Evolutionary conservation across 768 basidiomycete species (phyloP).

Genomic region (Epithele typhae): DNA sequence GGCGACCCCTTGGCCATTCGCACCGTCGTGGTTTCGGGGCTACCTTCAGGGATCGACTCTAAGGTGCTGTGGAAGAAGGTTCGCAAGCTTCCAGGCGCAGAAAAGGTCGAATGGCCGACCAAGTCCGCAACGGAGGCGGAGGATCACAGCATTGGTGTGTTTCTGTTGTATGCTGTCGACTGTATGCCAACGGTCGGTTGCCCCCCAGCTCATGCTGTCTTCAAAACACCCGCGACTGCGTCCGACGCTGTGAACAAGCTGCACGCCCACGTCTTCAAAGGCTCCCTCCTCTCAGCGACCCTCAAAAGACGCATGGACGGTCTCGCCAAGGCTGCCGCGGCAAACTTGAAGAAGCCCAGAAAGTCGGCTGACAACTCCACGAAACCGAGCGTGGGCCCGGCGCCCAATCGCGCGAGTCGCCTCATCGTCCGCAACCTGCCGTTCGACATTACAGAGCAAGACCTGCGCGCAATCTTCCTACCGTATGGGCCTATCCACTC

Average conservation of each 20-base stretch:
- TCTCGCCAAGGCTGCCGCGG: constrained; percentile 44
- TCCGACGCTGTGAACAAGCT: constrained; percentile 71
- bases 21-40: constrained; percentile 74
- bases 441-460: constrained; percentile 77
- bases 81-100: constrained; percentile 73
- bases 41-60: constrained; percentile 57
- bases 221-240: constrained; percentile 63
- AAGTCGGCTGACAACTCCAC: constrained; percentile 6
- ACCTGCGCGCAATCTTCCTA: constrained; percentile 81
- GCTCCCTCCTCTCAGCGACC: constrained; percentile 76
- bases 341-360: constrained; percentile 20
- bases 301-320: constrained; percentile 83
- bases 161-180: background rate
- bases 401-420: constrained; percentile 69
- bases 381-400: constrained; percentile 28
- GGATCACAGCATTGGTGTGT: constrained; percentile 49
- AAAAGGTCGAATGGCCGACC: constrained; percentile 69
- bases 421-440: constrained; percentile 91
- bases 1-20: constrained; percentile 81
- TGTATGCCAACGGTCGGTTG: background rate
- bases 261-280: constrained; percentile 92
- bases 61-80: constrained; percentile 82
- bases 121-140: constrained; percentile 39
- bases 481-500: constrained; percentile 85
- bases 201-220: constrained; percentile 65